Conservation (phyloP, 2,329 filamentous ascomycete species). For the Camillea tinctor region DNA sequence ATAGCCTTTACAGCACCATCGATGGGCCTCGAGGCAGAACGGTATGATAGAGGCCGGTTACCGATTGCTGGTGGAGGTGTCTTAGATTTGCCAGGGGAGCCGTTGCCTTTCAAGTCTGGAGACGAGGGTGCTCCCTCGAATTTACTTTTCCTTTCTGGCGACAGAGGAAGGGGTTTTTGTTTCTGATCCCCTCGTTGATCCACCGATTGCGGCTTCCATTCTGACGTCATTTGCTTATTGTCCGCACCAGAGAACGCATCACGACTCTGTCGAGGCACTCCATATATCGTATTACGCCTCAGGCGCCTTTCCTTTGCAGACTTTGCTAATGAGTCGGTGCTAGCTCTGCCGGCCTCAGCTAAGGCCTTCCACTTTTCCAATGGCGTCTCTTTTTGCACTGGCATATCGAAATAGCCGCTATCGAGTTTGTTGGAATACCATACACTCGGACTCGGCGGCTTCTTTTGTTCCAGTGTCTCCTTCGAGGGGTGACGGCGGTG, state of each 20-base stretch:
- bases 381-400: slow-evolving; percentile 1
- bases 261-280: slow-evolving; percentile 10
- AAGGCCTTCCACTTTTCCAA: slow-evolving; percentile 21
- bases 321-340: slow-evolving; percentile 23
- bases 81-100: slow-evolving; percentile 5
- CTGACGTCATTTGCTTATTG: slow-evolving; percentile 11
- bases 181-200: slow-evolving; percentile 11
- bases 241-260: slow-evolving; percentile 8
- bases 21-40: slow-evolving; percentile 25
- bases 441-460: slow-evolving; percentile 4
- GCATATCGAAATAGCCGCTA: not conserved
- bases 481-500: not conserved
- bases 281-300: slow-evolving; percentile 14
- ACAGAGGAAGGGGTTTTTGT: slow-evolving; percentile 11
- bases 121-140: slow-evolving; percentile 14
- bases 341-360: slow-evolving; percentile 21
- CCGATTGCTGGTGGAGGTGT: slow-evolving; percentile 7
- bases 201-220: slow-evolving; percentile 18
- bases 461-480: not conserved
- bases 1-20: slow-evolving; percentile 47
- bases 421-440: slow-evolving; percentile 1
- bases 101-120: not conserved
- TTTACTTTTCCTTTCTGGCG: slow-evolving; percentile 13
- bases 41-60: slow-evolving; percentile 9
- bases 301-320: slow-evolving; percentile 24